phyloP scores from a whole-genome alignment of 768 basidiomycete species.

The Solioccasus polychromus region DNA sequence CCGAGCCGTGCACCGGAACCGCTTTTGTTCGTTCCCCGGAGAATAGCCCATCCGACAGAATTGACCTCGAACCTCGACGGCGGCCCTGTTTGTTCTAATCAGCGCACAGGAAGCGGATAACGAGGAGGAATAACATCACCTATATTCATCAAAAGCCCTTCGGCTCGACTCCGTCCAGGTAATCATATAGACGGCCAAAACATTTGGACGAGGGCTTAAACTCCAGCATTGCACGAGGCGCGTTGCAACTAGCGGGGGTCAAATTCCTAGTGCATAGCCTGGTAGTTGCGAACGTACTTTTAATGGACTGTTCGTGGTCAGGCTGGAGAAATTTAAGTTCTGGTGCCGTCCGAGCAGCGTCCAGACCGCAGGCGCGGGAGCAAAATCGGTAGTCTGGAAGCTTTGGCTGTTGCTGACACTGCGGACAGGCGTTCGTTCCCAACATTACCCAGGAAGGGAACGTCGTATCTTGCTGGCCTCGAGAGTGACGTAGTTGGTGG shows the following conservation, averaged over 20 bases:
- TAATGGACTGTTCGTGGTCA: conserved; percentile 6
- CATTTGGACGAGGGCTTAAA: conserved; percentile 5
- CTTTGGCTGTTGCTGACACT: conserved; percentile 13
- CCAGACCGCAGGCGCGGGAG: conserved; percentile 9
- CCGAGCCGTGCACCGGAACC: conserved; percentile 19
- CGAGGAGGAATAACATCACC: neutral
- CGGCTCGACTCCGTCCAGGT: conserved; percentile 15
- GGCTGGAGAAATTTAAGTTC: conserved; percentile 10
- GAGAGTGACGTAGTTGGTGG: neutral
- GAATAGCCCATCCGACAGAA: conserved; percentile 1
- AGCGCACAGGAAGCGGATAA: neutral
- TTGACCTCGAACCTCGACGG: conserved; percentile 12
- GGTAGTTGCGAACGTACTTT: conserved; percentile 3
- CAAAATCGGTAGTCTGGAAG: conserved; percentile 20
- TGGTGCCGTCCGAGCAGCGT: conserved; percentile 15
- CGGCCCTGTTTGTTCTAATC: conserved; percentile 7
- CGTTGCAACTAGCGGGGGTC: conserved; percentile 7
- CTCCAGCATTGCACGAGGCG: conserved; percentile 11
- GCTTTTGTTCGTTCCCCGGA: conserved; percentile 23
- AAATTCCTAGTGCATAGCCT: too few species aligned
- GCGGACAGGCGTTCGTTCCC: conserved; percentile 13
- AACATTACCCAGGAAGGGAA: neutral
- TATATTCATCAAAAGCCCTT: conserved; percentile 16
- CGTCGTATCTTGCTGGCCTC: neutral
- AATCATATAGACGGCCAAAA: conserved; percentile 19